These are phyloP conservation scores for Paraphoma sp. DNA, from an alignment of 2,329 filamentous ascomycete species.

Conservation along the genomic window DNA sequence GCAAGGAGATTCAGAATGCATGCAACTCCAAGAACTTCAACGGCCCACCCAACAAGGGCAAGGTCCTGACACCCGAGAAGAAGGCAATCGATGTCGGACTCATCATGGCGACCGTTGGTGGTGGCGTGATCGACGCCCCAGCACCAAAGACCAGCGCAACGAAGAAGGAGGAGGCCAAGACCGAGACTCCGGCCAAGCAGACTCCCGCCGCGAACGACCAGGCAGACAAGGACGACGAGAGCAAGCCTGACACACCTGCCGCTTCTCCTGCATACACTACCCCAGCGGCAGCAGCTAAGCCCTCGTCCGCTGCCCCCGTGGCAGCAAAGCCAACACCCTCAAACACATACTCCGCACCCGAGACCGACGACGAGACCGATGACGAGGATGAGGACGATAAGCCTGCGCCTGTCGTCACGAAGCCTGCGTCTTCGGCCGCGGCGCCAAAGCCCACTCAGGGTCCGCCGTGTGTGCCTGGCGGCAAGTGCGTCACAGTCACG, in stretches of 20 bases:
- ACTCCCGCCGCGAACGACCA: neutral
- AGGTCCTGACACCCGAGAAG: constrained; percentile 44
- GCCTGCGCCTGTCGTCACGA: constrained; percentile 4
- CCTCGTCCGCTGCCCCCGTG: constrained; percentile 3
- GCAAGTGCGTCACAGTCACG: constrained; percentile 31
- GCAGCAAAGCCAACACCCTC: constrained; percentile 10
- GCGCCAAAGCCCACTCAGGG: constrained; percentile 26
- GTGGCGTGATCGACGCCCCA: constrained; percentile 20
- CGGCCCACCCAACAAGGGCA: constrained; percentile 53
- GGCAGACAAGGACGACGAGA: neutral
- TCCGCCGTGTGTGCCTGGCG: constrained; percentile 24
- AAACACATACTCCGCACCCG: constrained; percentile 6
- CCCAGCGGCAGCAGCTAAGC: constrained; percentile 5
- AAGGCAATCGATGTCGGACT: constrained; percentile 39
- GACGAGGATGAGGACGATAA: constrained; percentile 5
- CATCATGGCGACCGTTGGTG: constrained; percentile 24
- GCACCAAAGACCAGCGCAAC: constrained; percentile 19
- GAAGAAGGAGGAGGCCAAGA: constrained; percentile 6
- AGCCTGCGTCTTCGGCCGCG: constrained; percentile 20
- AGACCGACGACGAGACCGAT: constrained; percentile 3
- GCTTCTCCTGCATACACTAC: constrained; percentile 3
- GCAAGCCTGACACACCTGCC: constrained; percentile 2
- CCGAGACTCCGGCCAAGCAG: constrained; percentile 9
- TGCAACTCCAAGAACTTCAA: constrained; percentile 52
- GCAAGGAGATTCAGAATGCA: constrained; percentile 52